Evolutionary conservation across 2,329 filamentous ascomycete genomes (phyloP), one percentile per base, ranked within the genome.

Genomic region (Purpureocillium takamizusanense): DNA sequence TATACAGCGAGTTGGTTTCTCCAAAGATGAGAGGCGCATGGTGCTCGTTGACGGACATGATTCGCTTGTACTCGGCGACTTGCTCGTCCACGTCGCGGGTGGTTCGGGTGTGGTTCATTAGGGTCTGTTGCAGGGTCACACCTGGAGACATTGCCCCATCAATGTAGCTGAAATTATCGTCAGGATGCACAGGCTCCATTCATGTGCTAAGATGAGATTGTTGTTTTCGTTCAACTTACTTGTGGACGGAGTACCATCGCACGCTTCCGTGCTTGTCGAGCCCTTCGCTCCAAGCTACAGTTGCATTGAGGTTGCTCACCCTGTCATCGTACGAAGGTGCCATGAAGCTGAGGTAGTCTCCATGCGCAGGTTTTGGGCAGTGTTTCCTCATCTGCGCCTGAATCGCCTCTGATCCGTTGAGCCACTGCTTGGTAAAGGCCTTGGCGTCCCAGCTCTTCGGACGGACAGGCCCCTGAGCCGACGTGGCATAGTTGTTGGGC

Each of bases 101-200:
- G 3, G 69, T 78, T 37, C 61, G 62, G n/a, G 66, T 70, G 57
- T 81, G 77, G 58, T 81, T 82, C 70, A 82, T 71, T 3, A 83
- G 62, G 0, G 76, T 81, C 13, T 65, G 65, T 51, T 75, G 72
- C 0, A 82, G 67, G 0, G 77, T 81, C 2, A 82, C 72, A 11
- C 76, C 76, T 0, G 70, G 74, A 14, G 66, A 61, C 2, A 65
- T 66, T 29, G 76, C 74, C 36, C 74, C 74, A 37, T 66, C 70
- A 46, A 82, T 81, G 54, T 82, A 82, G 58, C 74, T 79, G 41
- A 35, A 12, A 9, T 14, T 6, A 21, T 23, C 21, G 17, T 35
- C 13, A 35, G 33, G n/a, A n/a, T n/a, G n/a, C n/a, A n/a, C n/a
- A n/a, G n/a, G n/a, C n/a, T n/a, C n/a, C n/a, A n/a, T n/a, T n/a